phyloP scores from a whole-genome alignment of 2,329 filamentous ascomycete genomes.

The Rhytidhysteron rufulum region DNA sequence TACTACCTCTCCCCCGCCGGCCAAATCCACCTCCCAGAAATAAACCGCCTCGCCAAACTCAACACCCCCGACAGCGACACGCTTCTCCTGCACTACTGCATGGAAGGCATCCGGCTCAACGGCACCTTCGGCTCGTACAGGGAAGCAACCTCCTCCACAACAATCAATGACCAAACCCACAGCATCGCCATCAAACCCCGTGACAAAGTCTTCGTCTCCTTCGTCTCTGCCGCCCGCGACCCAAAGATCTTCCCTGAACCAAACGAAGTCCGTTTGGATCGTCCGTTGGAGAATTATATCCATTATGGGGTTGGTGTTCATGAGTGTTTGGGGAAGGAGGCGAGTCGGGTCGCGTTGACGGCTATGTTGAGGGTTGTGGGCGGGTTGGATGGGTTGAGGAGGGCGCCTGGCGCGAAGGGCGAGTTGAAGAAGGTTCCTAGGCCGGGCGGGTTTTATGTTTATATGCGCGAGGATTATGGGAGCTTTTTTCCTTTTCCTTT shows the following conservation, averaged over 20 bases:
- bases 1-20: conserved; percentile 59
- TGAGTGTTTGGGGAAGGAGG: conserved; percentile 58
- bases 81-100: conserved; percentile 63
- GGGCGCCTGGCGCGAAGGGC: conserved; percentile 62
- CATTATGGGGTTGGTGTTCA: conserved; percentile 62
- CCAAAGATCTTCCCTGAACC: conserved; percentile 58
- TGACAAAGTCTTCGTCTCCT: conserved; percentile 61
- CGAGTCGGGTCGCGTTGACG: conserved; percentile 59
- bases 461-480: conserved; percentile 14
- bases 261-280: conserved; percentile 57
- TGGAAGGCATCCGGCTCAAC: conserved; percentile 68
- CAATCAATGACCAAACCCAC: conserved; percentile 47
- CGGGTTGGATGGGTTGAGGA: conserved; percentile 56
- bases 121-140: conserved; percentile 61
- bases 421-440: conserved; percentile 55
- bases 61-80: conserved; percentile 58
- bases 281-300: conserved; percentile 62
- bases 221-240: conserved; percentile 41
- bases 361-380: conserved; percentile 67
- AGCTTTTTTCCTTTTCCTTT: conserved; percentile 18
- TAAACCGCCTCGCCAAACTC: conserved; percentile 57
- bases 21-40: conserved; percentile 51
- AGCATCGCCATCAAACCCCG: conserved; percentile 52
- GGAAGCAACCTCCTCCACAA: conserved; percentile 46
- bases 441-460: conserved; percentile 12